A percentile compares a stretch with the other conserved stretches of the same genome.
These are phyloP conservation scores for Colletotrichum lini DNA, from an alignment of 2,329 filamentous ascomycete genomes.

Conservation along the genomic window DNA sequence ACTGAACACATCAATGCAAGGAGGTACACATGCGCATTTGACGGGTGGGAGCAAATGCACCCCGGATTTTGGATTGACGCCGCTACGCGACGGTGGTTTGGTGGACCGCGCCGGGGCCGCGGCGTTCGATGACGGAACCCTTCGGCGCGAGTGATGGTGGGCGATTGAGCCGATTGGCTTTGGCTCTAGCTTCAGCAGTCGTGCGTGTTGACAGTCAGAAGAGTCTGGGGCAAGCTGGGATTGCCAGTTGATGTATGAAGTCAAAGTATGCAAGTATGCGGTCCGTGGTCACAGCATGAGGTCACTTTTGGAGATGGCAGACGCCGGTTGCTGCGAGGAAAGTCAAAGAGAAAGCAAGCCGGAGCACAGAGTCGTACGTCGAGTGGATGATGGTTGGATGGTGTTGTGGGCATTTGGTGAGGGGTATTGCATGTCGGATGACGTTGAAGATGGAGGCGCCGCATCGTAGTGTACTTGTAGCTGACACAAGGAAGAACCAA, in stretches of 20 bases:
- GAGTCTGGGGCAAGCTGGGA: conserved; percentile 12
- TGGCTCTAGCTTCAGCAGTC: neutral
- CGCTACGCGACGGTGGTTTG: neutral
- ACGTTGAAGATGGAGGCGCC: conserved; percentile 36
- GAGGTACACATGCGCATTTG: too few relatives aligned
- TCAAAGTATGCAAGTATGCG: neutral
- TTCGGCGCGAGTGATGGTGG: neutral
- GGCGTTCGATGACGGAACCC: conserved; percentile 14
- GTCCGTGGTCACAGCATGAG: conserved; percentile 27
- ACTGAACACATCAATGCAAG: too few relatives aligned
- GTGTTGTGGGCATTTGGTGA: conserved; percentile 13
- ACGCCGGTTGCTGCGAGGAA: conserved; percentile 15
- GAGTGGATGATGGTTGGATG: conserved; percentile 19
- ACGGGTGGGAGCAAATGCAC: conserved; percentile 5
- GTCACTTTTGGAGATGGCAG: conserved; percentile 31
- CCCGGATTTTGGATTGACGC: conserved; percentile 29
- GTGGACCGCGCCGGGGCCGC: conserved; percentile 12
- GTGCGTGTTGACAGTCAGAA: neutral
- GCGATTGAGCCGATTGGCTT: conserved; percentile 28
- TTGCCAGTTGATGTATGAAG: neutral
- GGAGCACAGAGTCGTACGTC: neutral
- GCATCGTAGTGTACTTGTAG: neutral
- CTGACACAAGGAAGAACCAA: neutral
- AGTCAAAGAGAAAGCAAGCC: conserved; percentile 9
- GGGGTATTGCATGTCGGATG: conserved; percentile 39